Percentiles rank a stretch among this genome's conserved stretches.
These are phyloP conservation scores for Populus deltoides DNA, from an alignment of 345 rosid species.

Conservation along the genomic window DNA sequence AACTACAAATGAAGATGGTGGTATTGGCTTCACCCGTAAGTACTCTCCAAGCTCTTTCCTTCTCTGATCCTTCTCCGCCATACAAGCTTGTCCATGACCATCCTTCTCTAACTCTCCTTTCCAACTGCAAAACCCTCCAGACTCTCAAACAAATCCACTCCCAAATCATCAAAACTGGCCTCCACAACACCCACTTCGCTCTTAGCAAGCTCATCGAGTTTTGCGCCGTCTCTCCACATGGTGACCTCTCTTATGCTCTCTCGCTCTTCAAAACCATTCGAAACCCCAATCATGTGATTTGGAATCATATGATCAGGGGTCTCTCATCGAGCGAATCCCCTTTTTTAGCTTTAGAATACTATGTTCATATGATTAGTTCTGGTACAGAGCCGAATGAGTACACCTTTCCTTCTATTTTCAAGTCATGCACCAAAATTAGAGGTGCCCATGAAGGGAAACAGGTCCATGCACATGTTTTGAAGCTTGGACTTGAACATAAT, in stretches of 20 bases:
- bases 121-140: slow-evolving; percentile 45
- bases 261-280: slow-evolving; percentile 47
- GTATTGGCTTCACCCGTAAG: slow-evolving; percentile 15
- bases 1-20: no score
- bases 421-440: slow-evolving; percentile 47
- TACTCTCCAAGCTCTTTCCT: slow-evolving; percentile 46
- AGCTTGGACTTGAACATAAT: slow-evolving; percentile 52
- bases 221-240: slow-evolving; percentile 56
- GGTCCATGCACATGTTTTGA: slow-evolving; percentile 53
- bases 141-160: slow-evolving; percentile 55
- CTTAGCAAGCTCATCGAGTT: slow-evolving; percentile 66
- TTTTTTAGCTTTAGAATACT: slow-evolving; percentile 36
- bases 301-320: slow-evolving; percentile 65
- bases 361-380: slow-evolving; percentile 45
- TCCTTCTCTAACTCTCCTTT: slow-evolving; percentile 58
- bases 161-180: slow-evolving; percentile 62
- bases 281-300: slow-evolving; percentile 56
- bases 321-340: slow-evolving; percentile 48
- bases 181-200: slow-evolving; percentile 66
- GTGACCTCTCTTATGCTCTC: slow-evolving; percentile 54
- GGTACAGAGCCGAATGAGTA: slow-evolving; percentile 49
- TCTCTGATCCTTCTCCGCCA: slow-evolving; percentile 50
- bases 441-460: slow-evolving; percentile 40
- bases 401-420: slow-evolving; percentile 65
- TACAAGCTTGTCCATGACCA: slow-evolving; percentile 55